phyloP scores from a whole-genome alignment of 164 flowering plant species.

The Amborella trichopoda region DNA sequence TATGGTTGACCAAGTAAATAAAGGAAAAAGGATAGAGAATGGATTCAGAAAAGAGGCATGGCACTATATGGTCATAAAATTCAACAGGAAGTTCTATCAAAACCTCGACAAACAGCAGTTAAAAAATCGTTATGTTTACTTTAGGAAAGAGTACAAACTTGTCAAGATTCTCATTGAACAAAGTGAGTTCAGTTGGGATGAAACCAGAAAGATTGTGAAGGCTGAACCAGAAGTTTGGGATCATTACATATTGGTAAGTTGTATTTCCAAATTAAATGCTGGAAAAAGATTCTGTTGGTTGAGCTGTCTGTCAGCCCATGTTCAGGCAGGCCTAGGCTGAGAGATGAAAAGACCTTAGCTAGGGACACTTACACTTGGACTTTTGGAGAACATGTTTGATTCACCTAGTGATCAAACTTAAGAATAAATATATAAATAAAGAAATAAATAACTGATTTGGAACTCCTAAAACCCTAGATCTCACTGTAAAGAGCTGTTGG shows the following conservation, averaged over 20 bases:
- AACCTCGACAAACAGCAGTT: neutral
- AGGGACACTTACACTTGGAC: too few relatives aligned
- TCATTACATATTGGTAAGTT: neutral
- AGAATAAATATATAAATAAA: too few relatives aligned
- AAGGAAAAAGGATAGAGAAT: neutral
- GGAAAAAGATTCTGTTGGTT: too few relatives aligned
- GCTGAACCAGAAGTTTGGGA: conserved; percentile 1
- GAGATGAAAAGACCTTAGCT: too few relatives aligned
- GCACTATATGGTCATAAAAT: neutral
- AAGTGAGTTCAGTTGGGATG: neutral
- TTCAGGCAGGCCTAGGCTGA: too few relatives aligned
- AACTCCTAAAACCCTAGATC: too few relatives aligned
- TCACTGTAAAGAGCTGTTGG: too few relatives aligned
- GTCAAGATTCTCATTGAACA: neutral
- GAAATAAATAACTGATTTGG: too few relatives aligned
- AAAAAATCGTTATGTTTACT: neutral
- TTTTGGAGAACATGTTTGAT: too few relatives aligned
- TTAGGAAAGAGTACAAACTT: neutral
- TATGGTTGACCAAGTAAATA: neutral
- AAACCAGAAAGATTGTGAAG: neutral
- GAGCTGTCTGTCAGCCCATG: too few relatives aligned
- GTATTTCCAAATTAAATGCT: too few relatives aligned
- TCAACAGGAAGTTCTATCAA: conserved; percentile 1
- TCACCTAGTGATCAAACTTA: too few relatives aligned
- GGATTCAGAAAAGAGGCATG: conserved; percentile 2